Evolutionary conservation across 1,284 basidiomycete species (phyloP), one percentile per base, ranked within the genome.

Genomic region (Trichosporon faecale): DNA sequence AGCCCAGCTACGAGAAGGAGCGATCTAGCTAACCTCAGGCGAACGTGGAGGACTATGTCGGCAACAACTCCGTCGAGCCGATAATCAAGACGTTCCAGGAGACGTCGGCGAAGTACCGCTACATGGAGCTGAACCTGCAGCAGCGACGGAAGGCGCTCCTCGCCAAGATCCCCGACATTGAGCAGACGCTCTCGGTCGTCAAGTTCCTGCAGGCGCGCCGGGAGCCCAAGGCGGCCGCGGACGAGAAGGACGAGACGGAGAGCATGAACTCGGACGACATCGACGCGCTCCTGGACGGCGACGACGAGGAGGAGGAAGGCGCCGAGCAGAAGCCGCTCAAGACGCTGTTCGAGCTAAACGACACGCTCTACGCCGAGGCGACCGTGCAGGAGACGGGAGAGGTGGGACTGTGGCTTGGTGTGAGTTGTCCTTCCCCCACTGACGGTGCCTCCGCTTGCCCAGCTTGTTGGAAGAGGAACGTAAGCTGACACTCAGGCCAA

Each of bases 31-130:
- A 52, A 25, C 23, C 14, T 0, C 78, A 92, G 91, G 85, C 87
- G 60, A 90, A 97, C 84, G 93, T 98, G 49, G 92, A 93, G 72
- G 89, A 91, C 76, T 93, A 94, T 78, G 85, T 98, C 6, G 92
- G 92, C 16, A 89, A 94, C 64, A 91, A 87, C 1, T 91, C 91
- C 68, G 89, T 92, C 18, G 94, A 97, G 80, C 86, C 86, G 25
- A 88, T 91, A 0, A 85, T 99, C 73, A 91, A 90, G 80, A 87
- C 87, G 70, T 93, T 98, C 79, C 93, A 98, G 80, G 94, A 96
- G 84, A 94, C 94, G 37, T 88, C 96, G 80, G 92, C 94, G 94
- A 98, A 99, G 86, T 99, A 99, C 86, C 91, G 93, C 71, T 97
- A 96, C 85, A 98, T 99, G 96, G 96, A 98, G 78, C 85, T 89